These are phyloP conservation scores for Suhomyces atakaporum DNA, from an alignment of 1,139 yeast genomes.

Conservation along the genomic window DNA sequence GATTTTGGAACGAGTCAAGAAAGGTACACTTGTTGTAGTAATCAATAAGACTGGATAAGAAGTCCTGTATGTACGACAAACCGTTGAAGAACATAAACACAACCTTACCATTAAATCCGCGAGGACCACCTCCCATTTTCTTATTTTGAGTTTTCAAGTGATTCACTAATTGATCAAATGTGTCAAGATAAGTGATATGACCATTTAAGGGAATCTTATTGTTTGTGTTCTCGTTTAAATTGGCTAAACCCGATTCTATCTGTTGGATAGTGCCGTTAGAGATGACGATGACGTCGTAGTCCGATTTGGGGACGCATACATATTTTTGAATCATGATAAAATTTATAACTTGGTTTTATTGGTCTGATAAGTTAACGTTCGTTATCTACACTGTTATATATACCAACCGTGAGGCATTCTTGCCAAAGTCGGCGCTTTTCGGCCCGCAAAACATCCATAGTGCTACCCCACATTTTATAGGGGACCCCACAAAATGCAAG, in stretches of 20 bases:
- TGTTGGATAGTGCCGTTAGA: constrained; percentile 39
- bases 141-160: constrained; percentile 14
- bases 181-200: constrained; percentile 28
- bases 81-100: constrained; percentile 47
- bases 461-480: constrained; percentile 5
- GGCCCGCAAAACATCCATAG: constrained; percentile 9
- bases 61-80: constrained; percentile 33
- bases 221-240: constrained; percentile 27
- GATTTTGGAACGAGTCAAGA: constrained; percentile 10
- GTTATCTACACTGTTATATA: constrained; percentile 9
- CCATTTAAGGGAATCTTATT: constrained; percentile 31
- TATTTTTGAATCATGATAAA: constrained; percentile 37
- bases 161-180: constrained; percentile 28
- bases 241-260: constrained; percentile 31
- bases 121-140: constrained; percentile 2
- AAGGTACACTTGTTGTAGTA: constrained; percentile 17
- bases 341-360: constrained; percentile 14
- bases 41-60: constrained; percentile 36
- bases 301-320: constrained; percentile 36
- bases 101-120: constrained; percentile 31
- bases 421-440: constrained; percentile 5
- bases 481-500: neutral
- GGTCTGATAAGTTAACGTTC: constrained; percentile 20
- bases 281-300: constrained; percentile 38
- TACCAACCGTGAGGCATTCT: constrained; percentile 10